These are phyloP conservation scores for Xylaria sp. DNA, from an alignment of 2,329 filamentous ascomycete species.

Conservation along the genomic window DNA sequence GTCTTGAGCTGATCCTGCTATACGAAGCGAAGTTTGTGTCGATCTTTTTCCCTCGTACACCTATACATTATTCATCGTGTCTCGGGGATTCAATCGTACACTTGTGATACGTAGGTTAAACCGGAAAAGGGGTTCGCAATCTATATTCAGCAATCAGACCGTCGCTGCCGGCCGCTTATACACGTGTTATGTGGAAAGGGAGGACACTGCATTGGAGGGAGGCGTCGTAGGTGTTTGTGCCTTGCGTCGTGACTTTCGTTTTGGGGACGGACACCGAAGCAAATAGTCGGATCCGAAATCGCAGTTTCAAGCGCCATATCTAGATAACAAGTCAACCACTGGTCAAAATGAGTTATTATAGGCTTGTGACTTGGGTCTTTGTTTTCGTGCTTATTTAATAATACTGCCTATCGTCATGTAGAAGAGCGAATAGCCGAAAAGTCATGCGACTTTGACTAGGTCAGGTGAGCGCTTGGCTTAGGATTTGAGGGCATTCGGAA, in stretches of 20 bases:
- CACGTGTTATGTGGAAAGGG: neutral
- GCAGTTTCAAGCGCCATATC: neutral
- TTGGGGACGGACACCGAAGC: neutral
- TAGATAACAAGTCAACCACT: neutral
- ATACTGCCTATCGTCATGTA: neutral
- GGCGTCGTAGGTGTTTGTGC: neutral
- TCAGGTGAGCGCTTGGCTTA: neutral
- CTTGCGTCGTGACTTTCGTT: neutral
- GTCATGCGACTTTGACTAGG: constrained; percentile 16
- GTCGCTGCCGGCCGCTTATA: neutral
- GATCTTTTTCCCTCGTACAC: no score
- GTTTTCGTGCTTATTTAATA: neutral
- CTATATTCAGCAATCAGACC: neutral
- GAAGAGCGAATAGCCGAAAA: neutral
- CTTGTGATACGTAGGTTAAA: neutral
- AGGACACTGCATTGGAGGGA: neutral
- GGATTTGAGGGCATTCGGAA: constrained; percentile 2
- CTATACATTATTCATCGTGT: constrained; percentile 5
- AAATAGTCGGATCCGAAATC: neutral
- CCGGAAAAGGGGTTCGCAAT: neutral
- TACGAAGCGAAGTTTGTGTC: no score
- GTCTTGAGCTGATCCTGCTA: neutral
- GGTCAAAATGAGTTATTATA: neutral
- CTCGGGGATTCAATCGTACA: constrained; percentile 1
- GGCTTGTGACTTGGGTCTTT: neutral